Base-by-base conservation (phyloP, 768 basidiomycete genomes). In the Xerocomus brunneocitrinus region DNA sequence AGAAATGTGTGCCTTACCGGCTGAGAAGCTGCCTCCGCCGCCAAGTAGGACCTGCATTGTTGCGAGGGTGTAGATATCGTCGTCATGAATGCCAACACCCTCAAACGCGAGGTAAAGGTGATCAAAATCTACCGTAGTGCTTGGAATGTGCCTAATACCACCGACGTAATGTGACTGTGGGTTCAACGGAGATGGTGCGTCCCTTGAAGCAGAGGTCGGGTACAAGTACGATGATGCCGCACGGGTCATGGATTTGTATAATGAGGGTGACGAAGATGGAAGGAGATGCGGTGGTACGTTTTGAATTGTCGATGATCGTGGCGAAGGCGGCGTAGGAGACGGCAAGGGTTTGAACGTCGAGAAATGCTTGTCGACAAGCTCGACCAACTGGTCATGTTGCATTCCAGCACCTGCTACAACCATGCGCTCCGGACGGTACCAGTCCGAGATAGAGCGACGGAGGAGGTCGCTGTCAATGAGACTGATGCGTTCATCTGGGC, bases 1-100 rank as follows among this genome's bases (percentile, higher is more conserved):
- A 45, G 14, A 19, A 49, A 40, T 3, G 14, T 32, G 7, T 34
- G 8, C 57, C 74, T 38, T 61, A 84, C 84, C 90, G 14, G 95
- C 95, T 34, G 94, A 97, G 78, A 99, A 99, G 67, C 87, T 90
- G 16, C 94, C 94, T 8, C 95, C 95, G 1, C 95, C 95, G 31
- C 95, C 95, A 14, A 99, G 81, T 41, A 98, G 81, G 25, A 95
- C 87, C 66, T 99, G 95, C 73, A 98, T 87, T 2, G 90, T 92
- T 19, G 95, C 95, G 16, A 95, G 78, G 6, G 91, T 81, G 68
- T 94, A 98, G 47, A 98, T 87, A 66, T 97, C 93, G 47, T 89
- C 84, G 59, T 95, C 90, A 64, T 89, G 84, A 43, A 98, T 91
- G 3, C 91, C 87, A 3, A 91, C 79, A 27, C 94, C 93, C 68